These are phyloP conservation scores for Lathyrus tuberosus DNA, from an alignment of 306 rosid genomes.

Conservation along the genomic window DNA sequence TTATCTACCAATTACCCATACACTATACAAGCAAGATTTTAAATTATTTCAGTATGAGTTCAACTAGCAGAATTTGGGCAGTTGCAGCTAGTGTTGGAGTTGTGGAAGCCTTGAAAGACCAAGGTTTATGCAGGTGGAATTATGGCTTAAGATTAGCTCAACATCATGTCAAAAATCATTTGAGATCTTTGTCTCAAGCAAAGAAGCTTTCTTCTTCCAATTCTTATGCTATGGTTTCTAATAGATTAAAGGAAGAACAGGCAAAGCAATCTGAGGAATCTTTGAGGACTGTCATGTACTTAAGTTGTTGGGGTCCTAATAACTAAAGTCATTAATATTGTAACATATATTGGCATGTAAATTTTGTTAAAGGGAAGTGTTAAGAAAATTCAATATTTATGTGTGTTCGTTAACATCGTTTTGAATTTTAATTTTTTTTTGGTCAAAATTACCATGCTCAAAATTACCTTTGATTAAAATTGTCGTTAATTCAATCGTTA, in stretches of 20 bases:
- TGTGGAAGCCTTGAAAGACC: constrained; percentile 59
- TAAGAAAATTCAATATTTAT: not conserved
- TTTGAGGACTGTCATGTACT: constrained; percentile 64
- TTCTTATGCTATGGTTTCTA: constrained; percentile 40
- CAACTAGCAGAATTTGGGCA: constrained; percentile 39
- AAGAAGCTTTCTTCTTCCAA: constrained; percentile 42
- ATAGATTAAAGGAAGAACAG: constrained; percentile 43
- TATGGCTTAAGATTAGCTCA: constrained; percentile 42
- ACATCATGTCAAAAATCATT: constrained; percentile 45
- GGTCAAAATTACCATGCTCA: no score
- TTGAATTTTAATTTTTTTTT: no score
- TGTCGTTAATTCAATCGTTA: no score
- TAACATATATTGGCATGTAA: not conserved
- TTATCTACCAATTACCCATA: not conserved
- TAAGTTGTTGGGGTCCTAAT: constrained; percentile 54
- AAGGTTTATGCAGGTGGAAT: constrained; percentile 61
- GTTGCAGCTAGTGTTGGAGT: constrained; percentile 50
- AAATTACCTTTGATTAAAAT: no score
- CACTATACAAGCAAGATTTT: not conserved
- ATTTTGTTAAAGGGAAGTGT: not conserved
- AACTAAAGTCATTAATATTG: not conserved
- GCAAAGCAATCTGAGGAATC: constrained; percentile 67
- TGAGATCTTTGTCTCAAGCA: constrained; percentile 45
- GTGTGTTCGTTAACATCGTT: not conserved
- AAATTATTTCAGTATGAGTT: constrained; percentile 28